These are phyloP conservation scores for Ustilago tritici DNA, from an alignment of 1,284 basidiomycete genomes.

Conservation along the genomic window DNA sequence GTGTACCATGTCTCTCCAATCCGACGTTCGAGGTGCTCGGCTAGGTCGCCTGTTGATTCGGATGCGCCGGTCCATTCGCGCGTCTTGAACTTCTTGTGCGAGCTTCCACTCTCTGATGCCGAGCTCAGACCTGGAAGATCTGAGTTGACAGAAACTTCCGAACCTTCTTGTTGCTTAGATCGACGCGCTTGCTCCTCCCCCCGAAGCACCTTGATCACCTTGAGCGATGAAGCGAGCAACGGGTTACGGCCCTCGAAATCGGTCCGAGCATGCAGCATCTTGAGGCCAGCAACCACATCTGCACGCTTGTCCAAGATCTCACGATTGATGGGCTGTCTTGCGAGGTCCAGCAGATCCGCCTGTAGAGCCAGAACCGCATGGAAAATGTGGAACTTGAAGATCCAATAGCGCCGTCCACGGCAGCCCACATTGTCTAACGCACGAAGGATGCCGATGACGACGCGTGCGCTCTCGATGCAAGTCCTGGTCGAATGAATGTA, in stretches of 20 bases:
- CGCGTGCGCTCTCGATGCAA: constrained; percentile 50
- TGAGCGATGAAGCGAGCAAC: constrained; percentile 44
- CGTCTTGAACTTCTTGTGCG: constrained; percentile 16
- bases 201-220: constrained; percentile 51
- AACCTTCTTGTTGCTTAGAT: neutral
- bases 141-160: constrained; percentile 13
- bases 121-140: constrained; percentile 15
- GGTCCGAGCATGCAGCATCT: constrained; percentile 48
- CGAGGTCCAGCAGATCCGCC: constrained; percentile 44
- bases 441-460: constrained; percentile 38
- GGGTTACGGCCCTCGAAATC: constrained; percentile 48
- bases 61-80: constrained; percentile 47
- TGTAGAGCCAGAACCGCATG: constrained; percentile 50
- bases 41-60: constrained; percentile 45
- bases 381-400: constrained; percentile 53
- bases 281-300: constrained; percentile 45
- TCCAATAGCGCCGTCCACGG: constrained; percentile 44
- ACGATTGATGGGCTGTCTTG: constrained; percentile 32
- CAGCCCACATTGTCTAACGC: constrained; percentile 35
- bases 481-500: constrained; percentile 58
- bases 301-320: constrained; percentile 45
- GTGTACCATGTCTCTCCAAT: constrained; percentile 43
- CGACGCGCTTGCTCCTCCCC: constrained; percentile 43
- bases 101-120: constrained; percentile 14
- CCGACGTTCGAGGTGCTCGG: constrained; percentile 43